Evolutionary conservation across 2,329 filamentous ascomycete genomes (phyloP).

Genomic region (Hypoxylon sp.): DNA sequence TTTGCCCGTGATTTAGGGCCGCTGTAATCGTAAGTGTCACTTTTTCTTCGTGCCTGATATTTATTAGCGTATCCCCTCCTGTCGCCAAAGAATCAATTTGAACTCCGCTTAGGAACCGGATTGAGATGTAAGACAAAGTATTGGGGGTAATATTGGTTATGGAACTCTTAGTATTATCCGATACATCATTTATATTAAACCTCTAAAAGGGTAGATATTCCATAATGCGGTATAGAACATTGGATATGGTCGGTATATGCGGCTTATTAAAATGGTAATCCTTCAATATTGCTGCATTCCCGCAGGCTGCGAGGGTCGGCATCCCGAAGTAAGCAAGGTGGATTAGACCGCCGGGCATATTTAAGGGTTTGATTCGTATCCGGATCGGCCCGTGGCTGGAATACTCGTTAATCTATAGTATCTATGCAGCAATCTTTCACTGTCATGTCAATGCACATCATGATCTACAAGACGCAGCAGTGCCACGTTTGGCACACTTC

Average conservation of each 20-base stretch:
- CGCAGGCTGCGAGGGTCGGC: slow-evolving; percentile 10
- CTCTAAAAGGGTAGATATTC: neutral
- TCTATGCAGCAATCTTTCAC: slow-evolving; percentile 41
- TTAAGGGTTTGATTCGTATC: slow-evolving; percentile 27
- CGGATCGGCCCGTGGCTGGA: slow-evolving; percentile 52
- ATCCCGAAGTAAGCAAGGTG: slow-evolving; percentile 24
- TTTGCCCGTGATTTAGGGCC: slow-evolving; percentile 42
- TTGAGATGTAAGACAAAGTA: neutral
- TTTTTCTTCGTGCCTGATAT: neutral
- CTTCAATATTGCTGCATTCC: neutral
- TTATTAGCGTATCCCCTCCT: neutral
- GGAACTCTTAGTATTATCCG: neutral
- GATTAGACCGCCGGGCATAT: slow-evolving; percentile 1
- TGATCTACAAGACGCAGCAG: slow-evolving; percentile 50
- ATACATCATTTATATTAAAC: neutral
- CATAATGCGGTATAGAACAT: neutral
- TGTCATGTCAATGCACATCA: slow-evolving; percentile 48
- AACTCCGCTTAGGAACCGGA: neutral
- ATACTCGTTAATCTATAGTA: slow-evolving; percentile 44
- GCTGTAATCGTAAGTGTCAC: slow-evolving; percentile 22
- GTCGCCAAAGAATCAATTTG: neutral
- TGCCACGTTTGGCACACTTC: slow-evolving; percentile 50
- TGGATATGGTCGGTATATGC: neutral
- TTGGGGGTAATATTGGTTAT: neutral
- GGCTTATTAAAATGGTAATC: neutral